Evolutionary conservation across 2,329 filamentous ascomycete species (phyloP).

Genomic region (Sporothrix pallida): DNA sequence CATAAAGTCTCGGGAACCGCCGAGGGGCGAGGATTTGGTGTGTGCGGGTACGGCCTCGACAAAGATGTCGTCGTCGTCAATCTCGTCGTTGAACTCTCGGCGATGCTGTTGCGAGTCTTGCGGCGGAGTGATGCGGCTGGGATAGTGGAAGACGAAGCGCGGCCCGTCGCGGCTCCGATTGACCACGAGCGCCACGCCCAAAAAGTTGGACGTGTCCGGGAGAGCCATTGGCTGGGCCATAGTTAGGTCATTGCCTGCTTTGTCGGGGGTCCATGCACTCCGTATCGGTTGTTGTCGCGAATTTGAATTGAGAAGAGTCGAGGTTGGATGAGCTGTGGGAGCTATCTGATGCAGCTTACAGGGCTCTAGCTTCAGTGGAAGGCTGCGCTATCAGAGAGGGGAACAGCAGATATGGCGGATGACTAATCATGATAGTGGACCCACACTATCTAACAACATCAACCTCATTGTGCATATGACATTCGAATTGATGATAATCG

Average conservation of each 20-base stretch:
- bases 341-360: slow-evolving; percentile 16
- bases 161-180: slow-evolving; percentile 78
- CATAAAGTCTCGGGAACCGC: slow-evolving; percentile 43
- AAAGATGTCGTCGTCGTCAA: slow-evolving; percentile 59
- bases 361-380: neutral
- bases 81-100: slow-evolving; percentile 44
- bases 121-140: slow-evolving; percentile 60
- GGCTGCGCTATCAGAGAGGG: neutral
- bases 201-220: slow-evolving; percentile 61
- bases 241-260: neutral
- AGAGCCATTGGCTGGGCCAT: slow-evolving; percentile 56
- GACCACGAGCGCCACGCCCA: slow-evolving; percentile 76
- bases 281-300: neutral
- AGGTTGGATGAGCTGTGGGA: neutral
- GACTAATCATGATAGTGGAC: neutral
- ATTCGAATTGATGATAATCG: too few species aligned
- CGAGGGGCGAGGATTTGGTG: slow-evolving; percentile 43
- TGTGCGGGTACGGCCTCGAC: slow-evolving; percentile 52
- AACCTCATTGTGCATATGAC: too few species aligned
- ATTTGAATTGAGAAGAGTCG: neutral
- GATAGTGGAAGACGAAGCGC: slow-evolving; percentile 85
- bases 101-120: slow-evolving; percentile 40
- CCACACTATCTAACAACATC: neutral
- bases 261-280: neutral
- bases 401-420: neutral